Evolutionary conservation across 2,329 filamentous ascomycete species (phyloP).

Genomic region (Microdochium bolleyi): DNA sequence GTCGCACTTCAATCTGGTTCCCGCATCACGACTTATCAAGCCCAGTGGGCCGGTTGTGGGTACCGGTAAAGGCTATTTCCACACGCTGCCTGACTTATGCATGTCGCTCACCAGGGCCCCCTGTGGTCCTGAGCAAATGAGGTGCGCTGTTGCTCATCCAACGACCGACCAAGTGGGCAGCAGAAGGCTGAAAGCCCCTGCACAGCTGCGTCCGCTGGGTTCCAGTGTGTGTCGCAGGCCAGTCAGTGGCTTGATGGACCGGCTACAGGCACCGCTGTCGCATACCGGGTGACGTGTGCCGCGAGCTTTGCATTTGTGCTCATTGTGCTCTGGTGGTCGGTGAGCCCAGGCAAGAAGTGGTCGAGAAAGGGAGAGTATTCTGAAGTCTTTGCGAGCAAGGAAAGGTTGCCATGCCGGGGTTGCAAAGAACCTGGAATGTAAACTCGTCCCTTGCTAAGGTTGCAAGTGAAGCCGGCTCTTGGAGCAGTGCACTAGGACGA

Average conservation of each 20-base stretch:
- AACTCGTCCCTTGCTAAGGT: too few species aligned
- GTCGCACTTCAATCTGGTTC: background rate
- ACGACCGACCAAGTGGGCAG: background rate
- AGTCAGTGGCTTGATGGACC: background rate
- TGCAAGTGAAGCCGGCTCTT: too few species aligned
- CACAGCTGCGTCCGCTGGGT: background rate
- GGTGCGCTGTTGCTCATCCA: background rate
- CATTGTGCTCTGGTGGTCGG: too few species aligned
- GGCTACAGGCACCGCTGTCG: background rate
- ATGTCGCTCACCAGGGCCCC: background rate
- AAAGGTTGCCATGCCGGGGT: too few species aligned
- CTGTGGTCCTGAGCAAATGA: background rate
- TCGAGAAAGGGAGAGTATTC: too few species aligned
- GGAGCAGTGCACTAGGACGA: too few species aligned
- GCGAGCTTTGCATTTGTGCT: background rate
- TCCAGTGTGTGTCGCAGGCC: background rate
- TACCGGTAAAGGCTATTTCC: background rate
- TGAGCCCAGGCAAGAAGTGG: too few species aligned
- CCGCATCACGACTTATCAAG: background rate
- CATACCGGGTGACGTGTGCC: background rate
- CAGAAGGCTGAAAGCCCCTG: background rate
- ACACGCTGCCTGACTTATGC: background rate
- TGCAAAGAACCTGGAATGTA: too few species aligned
- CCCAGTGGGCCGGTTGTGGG: background rate
- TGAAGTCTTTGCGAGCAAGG: background rate